Conservation (phyloP, 768 basidiomycete genomes). For the Pleurotus cornucopiae region DNA sequence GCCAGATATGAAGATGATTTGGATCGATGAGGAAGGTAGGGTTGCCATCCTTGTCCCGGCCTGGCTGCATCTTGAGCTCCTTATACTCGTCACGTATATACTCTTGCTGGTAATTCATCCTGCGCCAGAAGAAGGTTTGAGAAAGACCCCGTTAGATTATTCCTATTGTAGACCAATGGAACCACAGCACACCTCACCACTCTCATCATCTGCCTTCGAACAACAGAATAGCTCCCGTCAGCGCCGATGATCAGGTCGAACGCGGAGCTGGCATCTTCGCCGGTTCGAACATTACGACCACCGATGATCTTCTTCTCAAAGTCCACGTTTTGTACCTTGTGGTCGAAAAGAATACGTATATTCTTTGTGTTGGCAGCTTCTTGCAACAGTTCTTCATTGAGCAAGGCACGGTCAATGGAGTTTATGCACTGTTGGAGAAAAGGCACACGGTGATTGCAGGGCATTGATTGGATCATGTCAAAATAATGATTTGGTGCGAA, state of each 20-base stretch:
- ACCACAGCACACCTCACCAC: slow-evolving; percentile 68
- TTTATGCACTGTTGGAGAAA: slow-evolving; percentile 73
- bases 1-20: slow-evolving; percentile 98
- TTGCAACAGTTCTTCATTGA: slow-evolving; percentile 83
- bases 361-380: slow-evolving; percentile 61
- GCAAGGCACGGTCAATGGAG: slow-evolving; percentile 83
- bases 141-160: slow-evolving; percentile 16
- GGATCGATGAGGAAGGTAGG: slow-evolving; percentile 83
- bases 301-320: slow-evolving; percentile 61
- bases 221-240: slow-evolving; percentile 91
- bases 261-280: slow-evolving; percentile 36
- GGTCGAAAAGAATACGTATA: slow-evolving; percentile 71
- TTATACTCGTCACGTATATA: slow-evolving; percentile 96
- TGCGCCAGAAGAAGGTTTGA: slow-evolving; percentile 29
- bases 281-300: slow-evolving; percentile 42
- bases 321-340: slow-evolving; percentile 75
- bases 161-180: slow-evolving; percentile 12
- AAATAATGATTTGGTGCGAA: background rate
- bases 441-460: slow-evolving; percentile 16
- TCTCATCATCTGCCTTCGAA: slow-evolving; percentile 93
- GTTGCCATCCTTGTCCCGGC: slow-evolving; percentile 52
- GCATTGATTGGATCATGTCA: slow-evolving; percentile 10
- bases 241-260: slow-evolving; percentile 89
- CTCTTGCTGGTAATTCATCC: slow-evolving; percentile 93
- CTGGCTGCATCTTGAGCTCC: slow-evolving; percentile 93